A percentile compares a stretch with the other conserved stretches of the same genome.
phyloP scores from a whole-genome alignment of 306 rosid species.

The Pyrus communis region DNA sequence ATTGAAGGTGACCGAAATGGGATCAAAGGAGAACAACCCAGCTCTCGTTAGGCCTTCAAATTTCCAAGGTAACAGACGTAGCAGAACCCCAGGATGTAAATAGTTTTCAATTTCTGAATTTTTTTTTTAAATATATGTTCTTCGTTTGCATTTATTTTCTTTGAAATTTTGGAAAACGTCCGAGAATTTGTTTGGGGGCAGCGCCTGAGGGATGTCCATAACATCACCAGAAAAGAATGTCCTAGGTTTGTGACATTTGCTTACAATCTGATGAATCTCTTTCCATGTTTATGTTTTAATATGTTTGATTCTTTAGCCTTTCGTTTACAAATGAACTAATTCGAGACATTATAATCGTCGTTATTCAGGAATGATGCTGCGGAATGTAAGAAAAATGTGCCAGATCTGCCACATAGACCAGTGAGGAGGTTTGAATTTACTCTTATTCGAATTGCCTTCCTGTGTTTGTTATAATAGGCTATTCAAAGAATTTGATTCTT shows the following conservation, averaged over 20 bases:
- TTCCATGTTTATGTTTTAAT: background rate
- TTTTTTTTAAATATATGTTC: background rate
- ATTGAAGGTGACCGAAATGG: constrained; percentile 23
- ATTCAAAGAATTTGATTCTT: background rate
- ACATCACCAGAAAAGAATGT: constrained; percentile 24
- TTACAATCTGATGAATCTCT: background rate
- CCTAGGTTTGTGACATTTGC: constrained; percentile 10
- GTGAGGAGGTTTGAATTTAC: constrained; percentile 5
- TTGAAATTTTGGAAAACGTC: constrained; percentile 20
- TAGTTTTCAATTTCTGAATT: background rate
- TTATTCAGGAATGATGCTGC: background rate
- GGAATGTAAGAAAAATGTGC: background rate
- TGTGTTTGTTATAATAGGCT: background rate
- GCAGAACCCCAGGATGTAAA: background rate
- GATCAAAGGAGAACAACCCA: constrained; percentile 27
- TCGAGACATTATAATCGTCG: background rate
- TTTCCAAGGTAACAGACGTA: constrained; percentile 24
- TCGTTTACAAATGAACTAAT: background rate
- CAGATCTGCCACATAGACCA: constrained; percentile 8
- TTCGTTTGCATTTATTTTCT: background rate
- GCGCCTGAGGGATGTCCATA: constrained; percentile 39
- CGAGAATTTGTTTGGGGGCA: constrained; percentile 17
- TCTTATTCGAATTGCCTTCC: background rate
- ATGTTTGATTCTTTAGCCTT: background rate
- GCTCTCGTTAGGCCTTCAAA: constrained; percentile 13